A percentile compares a stretch with the other conserved stretches of the same genome.
Evolutionary conservation across 176 grass and related monocot species (phyloP).

Genomic region (Sorghum bicolor): DNA sequence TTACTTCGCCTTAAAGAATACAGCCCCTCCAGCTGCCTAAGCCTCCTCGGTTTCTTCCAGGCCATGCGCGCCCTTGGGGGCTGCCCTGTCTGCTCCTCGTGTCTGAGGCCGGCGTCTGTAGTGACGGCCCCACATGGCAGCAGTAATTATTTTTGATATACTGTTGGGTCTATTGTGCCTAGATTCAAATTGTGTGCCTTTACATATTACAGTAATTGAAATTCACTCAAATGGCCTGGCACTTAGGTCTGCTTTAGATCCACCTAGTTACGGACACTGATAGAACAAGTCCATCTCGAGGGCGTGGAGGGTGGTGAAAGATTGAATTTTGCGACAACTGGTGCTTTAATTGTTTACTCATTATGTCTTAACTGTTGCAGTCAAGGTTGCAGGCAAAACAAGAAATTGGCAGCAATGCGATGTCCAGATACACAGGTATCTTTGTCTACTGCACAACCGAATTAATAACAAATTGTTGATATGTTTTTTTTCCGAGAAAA

Average conservation of each 20-base stretch:
- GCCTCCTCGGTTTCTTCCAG: too few species aligned
- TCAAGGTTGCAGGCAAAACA: slow-evolving; percentile 99
- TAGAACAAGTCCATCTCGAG: neutral
- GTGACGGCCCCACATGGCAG: too few species aligned
- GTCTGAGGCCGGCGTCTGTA: too few species aligned
- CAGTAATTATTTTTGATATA: neutral
- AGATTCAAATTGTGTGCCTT: neutral
- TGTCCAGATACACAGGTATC: slow-evolving; percentile 89
- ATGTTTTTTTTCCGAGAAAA: neutral
- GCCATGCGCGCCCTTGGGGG: too few species aligned
- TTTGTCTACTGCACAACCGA: slow-evolving; percentile 15
- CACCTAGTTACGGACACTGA: neutral
- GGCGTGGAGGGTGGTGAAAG: neutral
- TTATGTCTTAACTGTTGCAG: slow-evolving; percentile 51
- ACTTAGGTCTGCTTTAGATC: neutral
- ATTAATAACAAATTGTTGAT: neutral
- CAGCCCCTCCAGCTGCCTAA: too few species aligned
- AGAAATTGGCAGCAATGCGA: slow-evolving; percentile 86
- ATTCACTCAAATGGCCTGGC: neutral
- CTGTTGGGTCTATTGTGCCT: neutral
- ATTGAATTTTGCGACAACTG: neutral
- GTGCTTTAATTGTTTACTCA: slow-evolving; percentile 16
- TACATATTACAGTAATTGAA: neutral
- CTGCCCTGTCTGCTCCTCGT: too few species aligned
- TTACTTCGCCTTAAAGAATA: too few species aligned